Evolutionary conservation across 1,284 basidiomycete species (phyloP).

Genomic region (Laetiporus sulphureus): DNA sequence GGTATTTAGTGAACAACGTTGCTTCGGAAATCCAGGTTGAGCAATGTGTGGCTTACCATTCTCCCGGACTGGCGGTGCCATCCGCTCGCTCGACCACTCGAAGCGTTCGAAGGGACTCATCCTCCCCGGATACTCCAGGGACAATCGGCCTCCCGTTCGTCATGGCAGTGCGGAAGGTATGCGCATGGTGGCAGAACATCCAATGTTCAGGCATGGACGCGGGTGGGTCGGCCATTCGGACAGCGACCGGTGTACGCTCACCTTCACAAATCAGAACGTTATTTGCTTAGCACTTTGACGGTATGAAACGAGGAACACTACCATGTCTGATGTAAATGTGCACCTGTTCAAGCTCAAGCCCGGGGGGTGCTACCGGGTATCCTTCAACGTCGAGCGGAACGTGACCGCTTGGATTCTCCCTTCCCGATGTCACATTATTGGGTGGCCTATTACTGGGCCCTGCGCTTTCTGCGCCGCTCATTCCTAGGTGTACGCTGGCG

Average conservation of each 20-base stretch:
- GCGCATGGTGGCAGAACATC: constrained; percentile 58
- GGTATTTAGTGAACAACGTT: no score
- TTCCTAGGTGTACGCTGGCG: neutral
- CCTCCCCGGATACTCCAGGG: constrained; percentile 5
- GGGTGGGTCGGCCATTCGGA: constrained; percentile 54
- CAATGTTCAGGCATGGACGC: constrained; percentile 64
- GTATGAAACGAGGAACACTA: constrained; percentile 25
- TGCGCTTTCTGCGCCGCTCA: neutral
- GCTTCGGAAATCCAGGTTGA: no score
- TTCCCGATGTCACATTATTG: no score
- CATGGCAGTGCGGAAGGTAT: constrained; percentile 47
- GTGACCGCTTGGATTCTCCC: constrained; percentile 7
- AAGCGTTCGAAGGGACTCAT: constrained; percentile 22
- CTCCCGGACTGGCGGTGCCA: constrained; percentile 44
- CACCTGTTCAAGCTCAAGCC: constrained; percentile 60
- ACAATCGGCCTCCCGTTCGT: constrained; percentile 19
- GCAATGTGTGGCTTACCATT: constrained; percentile 68
- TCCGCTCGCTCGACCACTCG: constrained; percentile 51
- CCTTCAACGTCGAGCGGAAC: constrained; percentile 48
- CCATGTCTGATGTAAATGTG: constrained; percentile 72
- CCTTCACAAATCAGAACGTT: constrained; percentile 32
- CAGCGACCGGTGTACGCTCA: constrained; percentile 66
- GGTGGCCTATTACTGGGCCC: constrained; percentile 1
- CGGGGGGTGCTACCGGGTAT: constrained; percentile 52
- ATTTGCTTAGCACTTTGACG: constrained; percentile 4